phyloP scores from a whole-genome alignment of 1,284 basidiomycete genomes.

The Melampsora americana region DNA sequence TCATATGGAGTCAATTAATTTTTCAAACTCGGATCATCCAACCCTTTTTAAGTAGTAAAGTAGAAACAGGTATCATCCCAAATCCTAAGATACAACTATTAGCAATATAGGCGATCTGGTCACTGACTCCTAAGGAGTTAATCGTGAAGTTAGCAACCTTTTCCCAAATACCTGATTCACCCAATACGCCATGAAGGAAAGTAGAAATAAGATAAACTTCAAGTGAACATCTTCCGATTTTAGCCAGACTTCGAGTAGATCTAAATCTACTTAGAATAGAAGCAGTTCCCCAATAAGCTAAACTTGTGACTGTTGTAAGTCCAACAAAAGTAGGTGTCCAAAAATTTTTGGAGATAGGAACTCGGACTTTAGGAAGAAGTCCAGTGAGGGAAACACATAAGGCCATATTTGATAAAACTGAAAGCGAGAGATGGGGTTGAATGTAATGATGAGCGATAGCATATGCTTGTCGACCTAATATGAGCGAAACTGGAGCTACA shows the following conservation, averaged over 20 bases:
- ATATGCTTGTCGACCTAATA: constrained; percentile 21
- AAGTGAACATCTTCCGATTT: constrained; percentile 20
- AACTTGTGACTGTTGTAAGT: constrained; percentile 9
- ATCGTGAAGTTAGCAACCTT: neutral
- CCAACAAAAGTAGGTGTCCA: constrained; percentile 29
- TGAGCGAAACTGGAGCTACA: constrained; percentile 22
- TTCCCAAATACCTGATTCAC: neutral
- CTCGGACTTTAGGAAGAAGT: neutral
- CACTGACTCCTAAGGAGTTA: neutral
- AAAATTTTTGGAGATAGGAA: constrained; percentile 12
- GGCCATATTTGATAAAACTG: neutral
- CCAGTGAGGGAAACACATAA: constrained; percentile 17
- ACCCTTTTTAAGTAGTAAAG: neutral
- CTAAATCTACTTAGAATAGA: neutral
- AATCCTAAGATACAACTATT: neutral
- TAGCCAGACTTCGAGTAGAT: constrained; percentile 9
- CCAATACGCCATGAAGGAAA: neutral
- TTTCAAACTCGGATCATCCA: neutral
- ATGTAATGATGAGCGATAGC: neutral
- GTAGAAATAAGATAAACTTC: constrained; percentile 35
- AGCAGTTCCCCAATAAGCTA: constrained; percentile 17
- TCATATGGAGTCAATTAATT: too few species aligned
- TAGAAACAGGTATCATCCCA: neutral
- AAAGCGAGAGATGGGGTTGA: neutral
- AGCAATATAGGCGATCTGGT: neutral